Evolutionary conservation across 345 rosid species (phyloP), one percentile per base, ranked within the genome.

Genomic region (Murraya paniculata): DNA sequence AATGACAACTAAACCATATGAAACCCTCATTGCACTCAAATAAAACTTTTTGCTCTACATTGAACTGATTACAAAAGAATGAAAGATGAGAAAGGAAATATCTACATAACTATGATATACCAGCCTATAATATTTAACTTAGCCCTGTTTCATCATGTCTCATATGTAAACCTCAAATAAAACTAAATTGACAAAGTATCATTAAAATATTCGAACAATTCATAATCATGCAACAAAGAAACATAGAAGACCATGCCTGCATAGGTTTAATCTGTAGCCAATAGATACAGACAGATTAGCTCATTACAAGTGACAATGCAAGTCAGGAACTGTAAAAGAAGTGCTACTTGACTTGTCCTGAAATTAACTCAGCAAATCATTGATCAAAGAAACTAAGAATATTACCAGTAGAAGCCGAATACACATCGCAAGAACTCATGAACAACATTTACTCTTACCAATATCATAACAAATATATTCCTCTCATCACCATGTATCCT

Each of bases 361-460:
- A 39, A 67, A 71, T 56, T 74, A 39, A 36, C 61, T 81, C 77
- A 78, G 74, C 76, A 75, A 80, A 69, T 75, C 65, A 73, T 68
- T 79, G 70, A 75, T 35, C 57, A 14, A 59, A 72, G 72, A 81
- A 75, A 60, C 66, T 25, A 75, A 36, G 53, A 67, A 28, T 30
- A 81, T 56, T 64, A 71, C 73, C 82, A 68, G 72, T 48, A 50
- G 48, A 64, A 64, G 31, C 70, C 45, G 31, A 74, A 80, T 57
- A 72, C 57, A 39, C 56, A 4, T 36, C 27, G 65, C 67, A 21
- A 31, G 58, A 45, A 16, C 33, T 27, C 71, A 64, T 53, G 50
- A 35, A 33, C 27, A 28, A 30, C 74, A 22, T 69, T 64, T 60
- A 71, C 79, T 68, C 67, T 70, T 50, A n/a, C 10, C 55, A 68